Conservation (phyloP, 306 rosid genomes). For the Acacia acuminata region DNA sequence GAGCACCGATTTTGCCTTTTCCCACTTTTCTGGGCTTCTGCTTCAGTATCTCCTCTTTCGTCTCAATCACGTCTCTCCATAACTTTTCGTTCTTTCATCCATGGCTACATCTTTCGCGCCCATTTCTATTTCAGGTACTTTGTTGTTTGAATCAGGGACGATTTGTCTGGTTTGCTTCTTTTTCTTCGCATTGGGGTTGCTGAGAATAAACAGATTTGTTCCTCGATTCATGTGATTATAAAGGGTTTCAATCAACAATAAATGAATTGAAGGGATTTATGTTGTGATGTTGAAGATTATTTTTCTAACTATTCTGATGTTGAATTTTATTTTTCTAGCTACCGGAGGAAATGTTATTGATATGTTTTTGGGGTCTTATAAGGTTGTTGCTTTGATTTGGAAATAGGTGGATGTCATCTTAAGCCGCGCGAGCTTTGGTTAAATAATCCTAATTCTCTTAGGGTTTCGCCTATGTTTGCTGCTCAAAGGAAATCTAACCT, state of each 20-base stretch:
- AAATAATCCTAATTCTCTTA: slow-evolving; percentile 41
- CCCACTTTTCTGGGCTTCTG: too few relatives aligned
- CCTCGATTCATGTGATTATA: background rate
- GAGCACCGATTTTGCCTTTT: background rate
- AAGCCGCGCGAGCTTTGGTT: slow-evolving; percentile 54
- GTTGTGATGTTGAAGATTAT: background rate
- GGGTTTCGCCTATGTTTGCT: slow-evolving; percentile 50
- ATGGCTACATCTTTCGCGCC: slow-evolving; percentile 75
- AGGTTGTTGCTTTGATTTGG: slow-evolving; percentile 13
- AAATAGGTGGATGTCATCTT: slow-evolving; percentile 56
- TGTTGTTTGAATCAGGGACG: background rate
- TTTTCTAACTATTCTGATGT: background rate
- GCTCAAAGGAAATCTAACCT: slow-evolving; percentile 50
- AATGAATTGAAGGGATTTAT: background rate
- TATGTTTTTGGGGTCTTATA: background rate
- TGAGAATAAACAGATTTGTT: background rate
- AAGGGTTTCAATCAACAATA: background rate
- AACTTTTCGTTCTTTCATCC: background rate
- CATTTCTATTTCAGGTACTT: slow-evolving; percentile 39
- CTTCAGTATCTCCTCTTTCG: background rate
- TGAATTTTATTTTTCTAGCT: background rate
- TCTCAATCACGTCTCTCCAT: background rate
- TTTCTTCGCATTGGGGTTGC: background rate
- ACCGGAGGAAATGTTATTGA: background rate
- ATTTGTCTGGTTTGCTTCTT: background rate